phyloP scores from a whole-genome alignment of 768 basidiomycete species.

The Psilocybe azurescens region DNA sequence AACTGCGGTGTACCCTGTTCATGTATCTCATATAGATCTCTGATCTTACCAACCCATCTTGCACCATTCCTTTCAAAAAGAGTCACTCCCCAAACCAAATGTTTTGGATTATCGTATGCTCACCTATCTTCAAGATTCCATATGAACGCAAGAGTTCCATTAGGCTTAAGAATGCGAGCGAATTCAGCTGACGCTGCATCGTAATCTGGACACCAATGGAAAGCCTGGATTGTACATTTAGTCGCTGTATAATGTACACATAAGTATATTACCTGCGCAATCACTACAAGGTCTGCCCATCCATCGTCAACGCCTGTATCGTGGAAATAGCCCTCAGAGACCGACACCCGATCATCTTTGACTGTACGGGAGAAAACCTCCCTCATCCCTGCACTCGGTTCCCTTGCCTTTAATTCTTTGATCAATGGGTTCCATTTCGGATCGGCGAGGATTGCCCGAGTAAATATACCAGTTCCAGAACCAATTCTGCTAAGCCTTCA shows the following conservation, averaged over 20 bases:
- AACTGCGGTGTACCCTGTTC: constrained; percentile 85
- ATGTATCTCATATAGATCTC: constrained; percentile 69
- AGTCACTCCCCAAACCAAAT: not conserved
- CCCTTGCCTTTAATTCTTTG: constrained; percentile 66
- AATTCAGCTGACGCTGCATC: constrained; percentile 77
- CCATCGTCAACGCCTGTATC: constrained; percentile 60
- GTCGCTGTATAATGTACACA: not conserved
- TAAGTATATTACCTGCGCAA: constrained; percentile 63
- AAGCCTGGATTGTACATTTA: constrained; percentile 58
- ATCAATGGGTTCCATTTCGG: constrained; percentile 57
- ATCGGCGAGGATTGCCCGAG: constrained; percentile 77
- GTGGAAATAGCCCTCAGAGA: constrained; percentile 76
- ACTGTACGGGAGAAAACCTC: constrained; percentile 64
- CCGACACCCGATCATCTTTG: constrained; percentile 54
- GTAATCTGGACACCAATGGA: constrained; percentile 92
- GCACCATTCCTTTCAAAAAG: constrained; percentile 46
- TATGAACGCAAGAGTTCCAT: constrained; percentile 72
- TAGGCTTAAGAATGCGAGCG: constrained; percentile 77
- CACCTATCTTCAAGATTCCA: constrained; percentile 94
- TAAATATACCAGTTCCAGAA: constrained; percentile 89
- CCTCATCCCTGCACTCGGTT: constrained; percentile 91
- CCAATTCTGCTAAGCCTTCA: constrained; percentile 61
- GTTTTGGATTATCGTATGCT: not conserved
- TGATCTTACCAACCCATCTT: constrained; percentile 76
- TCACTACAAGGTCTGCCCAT: constrained; percentile 80